Base-by-base conservation (phyloP, 2,329 filamentous ascomycete species). In the Phyllosticta ampelicida region DNA sequence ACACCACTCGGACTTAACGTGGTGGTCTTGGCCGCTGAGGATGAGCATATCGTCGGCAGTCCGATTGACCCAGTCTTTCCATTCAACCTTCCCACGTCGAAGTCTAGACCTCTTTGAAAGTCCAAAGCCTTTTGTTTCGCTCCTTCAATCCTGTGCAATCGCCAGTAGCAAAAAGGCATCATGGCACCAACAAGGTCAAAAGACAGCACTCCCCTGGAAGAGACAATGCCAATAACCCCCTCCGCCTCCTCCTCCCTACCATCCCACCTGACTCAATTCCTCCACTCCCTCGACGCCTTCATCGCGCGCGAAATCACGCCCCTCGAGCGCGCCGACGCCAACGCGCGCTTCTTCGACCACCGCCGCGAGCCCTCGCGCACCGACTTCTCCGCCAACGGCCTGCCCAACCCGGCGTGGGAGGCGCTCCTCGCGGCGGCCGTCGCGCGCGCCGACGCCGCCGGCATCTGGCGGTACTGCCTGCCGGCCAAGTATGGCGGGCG, bases 291-390 rank as follows among this genome's bases (percentile, higher is more conserved):
- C 11, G 81, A 84, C 68, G 65, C 65, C n/a, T 84, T 84, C 70
- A 83, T 85, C 62, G 71, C 76, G 2, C 65, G 68, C 13, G 75
- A 76, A 53, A 84, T 83, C 62, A 68, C 71, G 0, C 81, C 80
- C 1, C 71, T 84, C 1, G 80, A 85, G 66, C 69, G 78, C 61
- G 69, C 71, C 21, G 69, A 80, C 64, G 80, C 84, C 67, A 85
- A 85, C 65, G 74, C 81, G 57, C 78, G 81, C 60, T 86, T 86
- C 76, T 85, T 86, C 70, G 82, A 85, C 67, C 79, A 86, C 68
- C 78, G 82, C 18, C 79, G 82, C 62, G 82, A 86, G 63, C 76
- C 84, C 64, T 73, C 80, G 6, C 79, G 82, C 30, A 86, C 82
- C 1, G 77, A 85, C 65, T 85, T 81, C 80, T 77, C 79, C 56